A percentile compares a stretch with the other conserved stretches of the same genome.
Evolutionary conservation across 1,139 yeast species (phyloP).

Genomic region (Magnusiomyces paraingens): DNA sequence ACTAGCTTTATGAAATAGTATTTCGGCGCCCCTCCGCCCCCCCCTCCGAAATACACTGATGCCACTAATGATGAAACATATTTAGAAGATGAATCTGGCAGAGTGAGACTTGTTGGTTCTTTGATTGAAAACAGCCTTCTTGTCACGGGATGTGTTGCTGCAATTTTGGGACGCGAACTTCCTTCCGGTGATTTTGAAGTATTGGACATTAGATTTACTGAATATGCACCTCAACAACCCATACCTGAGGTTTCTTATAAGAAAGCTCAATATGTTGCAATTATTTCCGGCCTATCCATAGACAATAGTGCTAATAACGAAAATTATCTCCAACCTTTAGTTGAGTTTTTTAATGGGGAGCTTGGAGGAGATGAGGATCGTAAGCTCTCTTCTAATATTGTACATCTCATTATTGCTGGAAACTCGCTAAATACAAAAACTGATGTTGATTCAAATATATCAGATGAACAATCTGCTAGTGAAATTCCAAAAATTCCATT

Average conservation of each 20-base stretch:
- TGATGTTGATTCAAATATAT: constrained; percentile 27
- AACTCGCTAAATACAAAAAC: constrained; percentile 42
- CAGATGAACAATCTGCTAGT: too few species aligned
- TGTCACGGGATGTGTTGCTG: constrained; percentile 85
- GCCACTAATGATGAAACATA: constrained; percentile 54
- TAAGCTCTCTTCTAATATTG: constrained; percentile 35
- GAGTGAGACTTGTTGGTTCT: constrained; percentile 69
- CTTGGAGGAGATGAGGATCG: constrained; percentile 39
- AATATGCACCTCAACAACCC: constrained; percentile 50
- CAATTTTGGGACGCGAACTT: constrained; percentile 78
- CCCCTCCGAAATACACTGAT: constrained; percentile 44
- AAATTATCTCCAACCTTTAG: constrained; percentile 52
- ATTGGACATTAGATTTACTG: constrained; percentile 71
- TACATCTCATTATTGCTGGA: constrained; percentile 67
- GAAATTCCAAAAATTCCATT: too few species aligned
- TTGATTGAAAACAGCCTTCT: constrained; percentile 44
- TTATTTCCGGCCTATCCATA: constrained; percentile 69
- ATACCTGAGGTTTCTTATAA: constrained; percentile 13
- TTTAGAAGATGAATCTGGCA: constrained; percentile 92
- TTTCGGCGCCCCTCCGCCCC: constrained; percentile 37
- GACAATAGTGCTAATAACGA: constrained; percentile 40
- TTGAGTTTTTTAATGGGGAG: constrained; percentile 69
- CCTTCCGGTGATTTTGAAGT: constrained; percentile 81
- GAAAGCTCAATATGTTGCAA: constrained; percentile 41
- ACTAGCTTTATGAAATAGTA: constrained; percentile 19